These are phyloP conservation scores for Agapanthus africanus DNA, from an alignment of 106 monocot species.

Conservation along the genomic window DNA sequence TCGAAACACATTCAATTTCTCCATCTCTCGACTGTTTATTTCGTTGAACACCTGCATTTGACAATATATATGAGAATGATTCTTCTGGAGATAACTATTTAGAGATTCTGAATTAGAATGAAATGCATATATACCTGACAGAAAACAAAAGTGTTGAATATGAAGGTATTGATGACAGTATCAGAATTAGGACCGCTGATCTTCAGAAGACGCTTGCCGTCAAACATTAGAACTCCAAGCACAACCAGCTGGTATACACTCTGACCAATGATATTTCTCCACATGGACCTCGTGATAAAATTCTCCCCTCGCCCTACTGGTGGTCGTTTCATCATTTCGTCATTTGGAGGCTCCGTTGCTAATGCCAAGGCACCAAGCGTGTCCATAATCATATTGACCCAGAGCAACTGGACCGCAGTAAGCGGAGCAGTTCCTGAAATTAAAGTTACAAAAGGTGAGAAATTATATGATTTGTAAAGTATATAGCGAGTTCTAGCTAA, in stretches of 20 bases:
- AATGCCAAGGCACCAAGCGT: conserved; percentile 87
- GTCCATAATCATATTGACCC: conserved; percentile 98
- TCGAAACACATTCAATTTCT: conserved; percentile 63
- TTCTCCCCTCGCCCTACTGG: conserved; percentile 53
- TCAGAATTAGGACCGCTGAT: conserved; percentile 46
- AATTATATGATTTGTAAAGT: background rate
- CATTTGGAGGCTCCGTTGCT: conserved; percentile 87
- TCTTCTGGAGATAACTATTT: background rate
- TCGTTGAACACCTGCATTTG: background rate
- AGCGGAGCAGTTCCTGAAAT: conserved; percentile 67
- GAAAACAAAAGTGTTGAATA: conserved; percentile 92
- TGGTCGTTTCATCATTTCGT: conserved; percentile 65
- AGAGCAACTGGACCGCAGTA: conserved; percentile 93
- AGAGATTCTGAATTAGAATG: too few species aligned
- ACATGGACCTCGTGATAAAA: conserved; percentile 76
- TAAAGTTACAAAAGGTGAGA: background rate
- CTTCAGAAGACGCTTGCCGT: conserved; percentile 51
- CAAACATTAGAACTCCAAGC: conserved; percentile 64
- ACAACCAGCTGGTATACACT: conserved; percentile 81
- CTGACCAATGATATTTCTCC: conserved; percentile 46
- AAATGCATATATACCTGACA: conserved; percentile 58
- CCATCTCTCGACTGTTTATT: conserved; percentile 72
- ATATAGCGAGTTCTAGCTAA: background rate
- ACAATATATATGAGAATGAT: background rate
- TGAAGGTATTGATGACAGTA: conserved; percentile 68